Base-by-base conservation (phyloP, 148 eudicot species). In the Cornus controversa region DNA sequence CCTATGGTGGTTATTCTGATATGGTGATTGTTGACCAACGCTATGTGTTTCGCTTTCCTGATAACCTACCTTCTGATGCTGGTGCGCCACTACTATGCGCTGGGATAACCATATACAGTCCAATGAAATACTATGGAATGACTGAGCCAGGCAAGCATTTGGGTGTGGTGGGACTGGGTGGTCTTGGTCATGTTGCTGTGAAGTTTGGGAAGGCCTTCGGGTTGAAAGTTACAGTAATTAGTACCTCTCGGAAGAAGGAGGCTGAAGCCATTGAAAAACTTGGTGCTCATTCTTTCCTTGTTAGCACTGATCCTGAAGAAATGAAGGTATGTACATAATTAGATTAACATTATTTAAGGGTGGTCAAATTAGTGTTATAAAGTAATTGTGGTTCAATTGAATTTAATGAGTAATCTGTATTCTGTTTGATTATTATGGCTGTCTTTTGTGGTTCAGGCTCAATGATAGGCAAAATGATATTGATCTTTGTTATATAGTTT, bases 131-230 rank as follows among this genome's bases (percentile, higher is more conserved):
- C 76, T 90, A 91, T 69, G 91, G 93, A 20, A 85, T 91, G 87
- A 81, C 83, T 26, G 89, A 75, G 67, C 81, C 86, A 9, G 96
- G 96, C 9, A 88, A 88, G 86, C 90, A 87, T 81, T 74, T 91
- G 78, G 96, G 96, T n/a, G 87, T 91, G n/a, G 87, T 81, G n/a
- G 96, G 96, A 3, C 80, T 89, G 2, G 96, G 96, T 47, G 96
- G 96, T 11, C 89, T 91, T 58, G 96, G 96, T 66, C 96, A 91
- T 73, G 63, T 91, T 77, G 96, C 96, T 57, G 91, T 91, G 29
- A 91, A 91, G 84, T 75, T 91, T 45, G 93, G 89, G 9, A 91
- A 88, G 75, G 96, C 96, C n/a, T 91, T 91, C 68, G 93, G 93
- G 62, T 60, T 87, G 63, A 88, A 75, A 78, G 96, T 91, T 73